Conservation (phyloP, 2,329 filamentous ascomycete species). For the Lasiodiplodia gonubiensis region DNA sequence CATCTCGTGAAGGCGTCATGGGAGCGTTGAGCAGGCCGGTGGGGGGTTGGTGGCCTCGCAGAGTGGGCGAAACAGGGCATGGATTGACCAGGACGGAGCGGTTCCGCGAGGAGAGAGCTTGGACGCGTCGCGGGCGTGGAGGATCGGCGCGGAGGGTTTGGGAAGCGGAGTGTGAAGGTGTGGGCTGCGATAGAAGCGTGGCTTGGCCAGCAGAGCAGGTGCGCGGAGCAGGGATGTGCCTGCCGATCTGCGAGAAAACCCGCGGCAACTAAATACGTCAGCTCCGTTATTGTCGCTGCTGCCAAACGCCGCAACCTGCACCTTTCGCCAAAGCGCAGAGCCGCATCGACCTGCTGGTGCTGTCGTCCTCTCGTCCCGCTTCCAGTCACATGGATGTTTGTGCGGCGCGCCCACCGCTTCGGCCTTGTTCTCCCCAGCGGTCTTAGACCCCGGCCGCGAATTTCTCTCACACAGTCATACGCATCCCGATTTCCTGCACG, state of each 20-base stretch:
- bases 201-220: conserved; percentile 26
- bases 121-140: conserved; percentile 22
- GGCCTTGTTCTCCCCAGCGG: conserved; percentile 7
- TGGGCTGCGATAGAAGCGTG: conserved; percentile 25
- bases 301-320: not conserved
- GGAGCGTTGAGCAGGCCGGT: conserved; percentile 34
- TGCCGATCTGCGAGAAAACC: conserved; percentile 22
- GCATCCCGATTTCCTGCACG: conserved; percentile 13
- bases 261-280: conserved; percentile 25
- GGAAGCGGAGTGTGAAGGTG: conserved; percentile 5
- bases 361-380: not conserved
- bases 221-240: conserved; percentile 27
- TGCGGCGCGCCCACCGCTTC: conserved; percentile 1
- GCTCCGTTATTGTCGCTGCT: not conserved
- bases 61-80: conserved; percentile 27
- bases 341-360: not conserved
- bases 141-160: conserved; percentile 15
- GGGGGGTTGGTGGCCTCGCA: conserved; percentile 22
- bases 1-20: conserved; percentile 50
- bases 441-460: conserved; percentile 12
- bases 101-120: conserved; percentile 9
- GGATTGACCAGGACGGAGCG: conserved; percentile 23
- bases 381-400: conserved; percentile 10
- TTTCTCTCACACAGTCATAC: not conserved
- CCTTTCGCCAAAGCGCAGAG: not conserved